Conservation (phyloP, 1,284 basidiomycete genomes). For the Ceratobasidium sp. region DNA sequence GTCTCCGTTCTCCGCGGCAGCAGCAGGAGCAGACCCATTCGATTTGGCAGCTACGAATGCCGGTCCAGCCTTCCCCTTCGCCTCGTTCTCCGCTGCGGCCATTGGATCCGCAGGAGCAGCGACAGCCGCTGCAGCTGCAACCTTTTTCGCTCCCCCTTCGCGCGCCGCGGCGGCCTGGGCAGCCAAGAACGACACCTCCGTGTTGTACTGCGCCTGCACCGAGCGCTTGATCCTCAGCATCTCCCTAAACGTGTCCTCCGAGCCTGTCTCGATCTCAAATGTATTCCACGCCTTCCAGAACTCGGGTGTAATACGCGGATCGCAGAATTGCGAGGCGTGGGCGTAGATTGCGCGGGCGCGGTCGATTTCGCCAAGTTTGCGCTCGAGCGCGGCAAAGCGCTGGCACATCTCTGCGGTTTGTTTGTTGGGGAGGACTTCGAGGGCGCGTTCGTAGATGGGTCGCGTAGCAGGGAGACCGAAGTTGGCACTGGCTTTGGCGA, state of each 20-base stretch:
- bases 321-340: slow-evolving; percentile 98
- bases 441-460: slow-evolving; percentile 96
- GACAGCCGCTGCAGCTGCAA: slow-evolving; percentile 50
- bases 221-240: slow-evolving; percentile 98
- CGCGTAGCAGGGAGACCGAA: slow-evolving; percentile 96
- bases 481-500: slow-evolving; percentile 95
- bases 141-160: slow-evolving; percentile 58
- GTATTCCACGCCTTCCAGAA: slow-evolving; percentile 98
- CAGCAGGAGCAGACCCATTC: slow-evolving; percentile 53
- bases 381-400: slow-evolving; percentile 94
- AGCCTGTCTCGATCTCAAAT: slow-evolving; percentile 98
- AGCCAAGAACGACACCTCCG: slow-evolving; percentile 88
- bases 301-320: slow-evolving; percentile 86
- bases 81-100: slow-evolving; percentile 63
- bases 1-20: slow-evolving; percentile 51
- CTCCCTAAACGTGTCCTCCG: slow-evolving; percentile 96
- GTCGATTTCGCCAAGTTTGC: slow-evolving; percentile 99
- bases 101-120: slow-evolving; percentile 64
- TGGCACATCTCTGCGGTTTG: slow-evolving; percentile 99
- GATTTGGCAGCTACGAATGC: slow-evolving; percentile 74
- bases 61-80: slow-evolving; percentile 62
- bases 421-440: slow-evolving; percentile 90
- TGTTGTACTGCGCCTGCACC: slow-evolving; percentile 99
- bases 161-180: slow-evolving; percentile 82
- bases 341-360: slow-evolving; percentile 96